Conservation (phyloP, 2,329 filamentous ascomycete genomes). For the Cordyceps javanica region DNA sequence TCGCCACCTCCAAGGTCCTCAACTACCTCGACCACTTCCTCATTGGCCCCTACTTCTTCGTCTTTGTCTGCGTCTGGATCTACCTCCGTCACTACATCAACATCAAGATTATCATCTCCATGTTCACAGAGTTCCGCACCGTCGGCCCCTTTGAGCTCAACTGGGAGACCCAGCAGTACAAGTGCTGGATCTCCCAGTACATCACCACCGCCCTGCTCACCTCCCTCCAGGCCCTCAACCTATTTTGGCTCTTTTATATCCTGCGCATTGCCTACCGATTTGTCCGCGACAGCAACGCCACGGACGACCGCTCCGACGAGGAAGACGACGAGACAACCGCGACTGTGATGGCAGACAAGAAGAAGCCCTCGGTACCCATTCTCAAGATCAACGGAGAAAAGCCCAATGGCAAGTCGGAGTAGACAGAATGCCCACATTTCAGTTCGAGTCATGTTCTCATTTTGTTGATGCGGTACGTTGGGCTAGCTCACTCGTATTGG, state of each 20-base stretch:
- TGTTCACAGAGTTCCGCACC: constrained; percentile 69
- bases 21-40: constrained; percentile 81
- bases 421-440: not conserved
- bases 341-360: constrained; percentile 23
- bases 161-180: constrained; percentile 73
- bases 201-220: constrained; percentile 62
- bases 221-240: constrained; percentile 65
- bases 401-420: constrained; percentile 14
- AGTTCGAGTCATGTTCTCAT: not conserved
- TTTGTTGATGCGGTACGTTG: not conserved
- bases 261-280: constrained; percentile 68
- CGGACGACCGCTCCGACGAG: constrained; percentile 66
- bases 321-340: constrained; percentile 56
- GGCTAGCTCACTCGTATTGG: no score
- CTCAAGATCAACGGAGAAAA: constrained; percentile 14
- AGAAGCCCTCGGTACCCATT: constrained; percentile 10
- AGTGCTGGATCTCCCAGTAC: constrained; percentile 62
- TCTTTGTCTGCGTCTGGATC: constrained; percentile 79
- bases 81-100: constrained; percentile 87
- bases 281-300: constrained; percentile 51
- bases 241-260: constrained; percentile 79
- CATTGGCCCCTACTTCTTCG: constrained; percentile 75
- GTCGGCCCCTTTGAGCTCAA: constrained; percentile 70
- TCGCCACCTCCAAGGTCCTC: constrained; percentile 84
- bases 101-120: constrained; percentile 66